Evolutionary conservation across 1,284 basidiomycete genomes (phyloP).

Genomic region (Ustilago crameri): DNA sequence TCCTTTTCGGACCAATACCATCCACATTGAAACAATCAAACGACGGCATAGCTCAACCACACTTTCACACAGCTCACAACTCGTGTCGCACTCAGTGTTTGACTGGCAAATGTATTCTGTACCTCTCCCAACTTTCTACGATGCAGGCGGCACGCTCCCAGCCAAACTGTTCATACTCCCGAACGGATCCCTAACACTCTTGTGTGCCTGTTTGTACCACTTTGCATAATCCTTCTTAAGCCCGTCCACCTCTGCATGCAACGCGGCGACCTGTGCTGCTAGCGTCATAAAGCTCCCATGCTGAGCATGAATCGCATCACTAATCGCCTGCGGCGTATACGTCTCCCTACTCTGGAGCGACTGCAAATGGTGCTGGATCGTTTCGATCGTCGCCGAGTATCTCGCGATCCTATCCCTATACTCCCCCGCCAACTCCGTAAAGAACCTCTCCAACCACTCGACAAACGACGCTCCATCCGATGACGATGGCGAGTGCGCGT

Average conservation of each 20-base stretch:
- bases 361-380: slow-evolving; percentile 59
- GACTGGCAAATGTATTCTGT: no score
- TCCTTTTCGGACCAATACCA: no score
- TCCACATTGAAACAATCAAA: no score
- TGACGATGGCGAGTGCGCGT: slow-evolving; percentile 20
- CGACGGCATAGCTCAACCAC: no score
- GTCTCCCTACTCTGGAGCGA: slow-evolving; percentile 51
- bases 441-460: slow-evolving; percentile 60
- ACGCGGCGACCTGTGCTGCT: slow-evolving; percentile 59
- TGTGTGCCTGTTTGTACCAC: slow-evolving; percentile 63
- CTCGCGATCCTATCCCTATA: slow-evolving; percentile 56
- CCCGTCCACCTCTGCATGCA: slow-evolving; percentile 64
- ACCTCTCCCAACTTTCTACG: not conserved
- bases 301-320: slow-evolving; percentile 61
- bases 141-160: slow-evolving; percentile 28
- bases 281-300: slow-evolving; percentile 65
- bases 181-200: slow-evolving; percentile 63
- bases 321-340: slow-evolving; percentile 60
- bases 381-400: slow-evolving; percentile 63
- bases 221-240: slow-evolving; percentile 63
- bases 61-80: no score
- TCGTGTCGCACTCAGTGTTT: no score
- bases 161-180: slow-evolving; percentile 41
- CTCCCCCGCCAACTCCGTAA: slow-evolving; percentile 48
- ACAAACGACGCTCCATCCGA: slow-evolving; percentile 53